Evolutionary conservation across 78 protist genomes (phyloP).

Genomic region (Dictyostelium firmibasis): DNA sequence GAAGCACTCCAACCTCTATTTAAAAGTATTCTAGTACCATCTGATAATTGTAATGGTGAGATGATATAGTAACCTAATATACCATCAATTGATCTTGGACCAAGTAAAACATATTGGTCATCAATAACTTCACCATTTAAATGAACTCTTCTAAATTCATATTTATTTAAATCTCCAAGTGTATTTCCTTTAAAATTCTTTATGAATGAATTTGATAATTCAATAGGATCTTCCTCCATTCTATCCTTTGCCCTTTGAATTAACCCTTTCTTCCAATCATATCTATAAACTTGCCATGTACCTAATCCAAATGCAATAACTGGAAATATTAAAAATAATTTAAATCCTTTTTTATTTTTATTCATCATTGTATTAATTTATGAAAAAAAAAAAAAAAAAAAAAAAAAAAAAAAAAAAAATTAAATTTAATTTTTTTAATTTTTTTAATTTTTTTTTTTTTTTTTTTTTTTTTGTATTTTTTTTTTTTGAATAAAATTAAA

Average conservation of each 20-base stretch:
- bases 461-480: too few species aligned
- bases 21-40: conserved; percentile 7
- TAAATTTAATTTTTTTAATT: neutral
- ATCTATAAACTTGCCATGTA: conserved; percentile 74
- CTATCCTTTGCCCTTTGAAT: conserved; percentile 28
- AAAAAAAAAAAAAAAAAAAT: neutral
- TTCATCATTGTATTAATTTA: neutral
- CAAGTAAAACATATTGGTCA: neutral
- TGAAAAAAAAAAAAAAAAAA: neutral
- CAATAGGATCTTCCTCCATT: conserved; percentile 5
- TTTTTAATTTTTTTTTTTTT: too few species aligned
- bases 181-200: neutral
- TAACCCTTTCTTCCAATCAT: conserved; percentile 43
- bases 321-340: conserved; percentile 33
- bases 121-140: neutral
- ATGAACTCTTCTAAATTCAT: conserved; percentile 42
- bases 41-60: conserved; percentile 1
- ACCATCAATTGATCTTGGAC: conserved; percentile 42
- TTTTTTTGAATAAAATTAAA: neutral
- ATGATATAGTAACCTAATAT: conserved; percentile 33
- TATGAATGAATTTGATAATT: neutral
- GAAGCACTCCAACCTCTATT: conserved; percentile 60
- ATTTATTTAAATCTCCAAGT: neutral
- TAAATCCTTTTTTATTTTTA: conserved; percentile 6
- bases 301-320: conserved; percentile 33